Evolutionary conservation across 768 basidiomycete genomes (phyloP).

Genomic region (Brasilioporus rufonigricans): DNA sequence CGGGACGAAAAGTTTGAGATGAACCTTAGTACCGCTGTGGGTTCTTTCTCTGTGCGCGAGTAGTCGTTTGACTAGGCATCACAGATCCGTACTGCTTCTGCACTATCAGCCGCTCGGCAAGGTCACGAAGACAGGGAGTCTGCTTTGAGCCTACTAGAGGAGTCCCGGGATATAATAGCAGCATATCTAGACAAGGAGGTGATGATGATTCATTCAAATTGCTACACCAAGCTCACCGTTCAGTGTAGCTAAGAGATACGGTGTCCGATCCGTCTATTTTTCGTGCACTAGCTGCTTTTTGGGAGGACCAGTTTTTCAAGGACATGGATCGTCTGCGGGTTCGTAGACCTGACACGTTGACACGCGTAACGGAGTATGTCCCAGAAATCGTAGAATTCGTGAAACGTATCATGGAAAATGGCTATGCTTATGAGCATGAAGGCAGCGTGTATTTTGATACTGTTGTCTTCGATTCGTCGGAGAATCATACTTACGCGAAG

Average conservation of each 20-base stretch:
- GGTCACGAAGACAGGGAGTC: conserved; percentile 41
- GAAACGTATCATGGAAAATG: conserved; percentile 79
- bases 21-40: conserved; percentile 77
- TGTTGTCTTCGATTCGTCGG: conserved; percentile 69
- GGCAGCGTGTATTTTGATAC: conserved; percentile 96
- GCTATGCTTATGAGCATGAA: conserved; percentile 66
- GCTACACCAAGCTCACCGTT: conserved; percentile 5
- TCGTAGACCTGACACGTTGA: conserved; percentile 84
- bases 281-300: conserved; percentile 75
- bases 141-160: conserved; percentile 63
- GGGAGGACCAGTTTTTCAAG: conserved; percentile 87
- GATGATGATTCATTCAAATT: conserved; percentile 11
- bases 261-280: conserved; percentile 88
- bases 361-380: conserved; percentile 95
- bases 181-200: conserved; percentile 74
- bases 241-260: conserved; percentile 63
- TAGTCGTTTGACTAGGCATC: conserved; percentile 14
- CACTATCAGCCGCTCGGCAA: conserved; percentile 49
- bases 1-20: conserved; percentile 92
- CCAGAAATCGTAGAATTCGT: conserved; percentile 93
- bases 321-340: conserved; percentile 92
- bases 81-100: conserved; percentile 51
- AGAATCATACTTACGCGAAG: conserved; percentile 86
- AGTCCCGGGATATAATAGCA: conserved; percentile 75
- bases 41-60: conserved; percentile 26